A percentile compares a stretch with the other conserved stretches of the same genome.
These are phyloP conservation scores for Hirschfeldia incana DNA, from an alignment of 345 rosid genomes.

Conservation along the genomic window DNA sequence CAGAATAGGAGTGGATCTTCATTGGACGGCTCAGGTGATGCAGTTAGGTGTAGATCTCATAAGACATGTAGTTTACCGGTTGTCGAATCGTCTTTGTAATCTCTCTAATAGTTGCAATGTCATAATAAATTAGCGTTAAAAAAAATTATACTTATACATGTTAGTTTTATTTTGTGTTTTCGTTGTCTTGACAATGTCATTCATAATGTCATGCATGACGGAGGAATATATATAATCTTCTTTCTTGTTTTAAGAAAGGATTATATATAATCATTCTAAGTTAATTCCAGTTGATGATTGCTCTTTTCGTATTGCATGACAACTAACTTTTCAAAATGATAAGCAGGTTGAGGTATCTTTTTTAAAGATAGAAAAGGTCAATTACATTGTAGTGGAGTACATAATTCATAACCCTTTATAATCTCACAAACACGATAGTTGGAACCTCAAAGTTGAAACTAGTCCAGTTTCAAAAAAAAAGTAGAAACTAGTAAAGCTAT, in stretches of 20 bases:
- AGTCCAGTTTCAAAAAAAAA: too few relatives aligned
- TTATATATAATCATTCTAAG: neutral
- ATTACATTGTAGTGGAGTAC: neutral
- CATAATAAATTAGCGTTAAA: too few relatives aligned
- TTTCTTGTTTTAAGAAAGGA: neutral
- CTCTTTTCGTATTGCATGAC: constrained; percentile 28
- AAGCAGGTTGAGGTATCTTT: neutral
- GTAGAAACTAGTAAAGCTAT: too few relatives aligned
- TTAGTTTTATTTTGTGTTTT: neutral
- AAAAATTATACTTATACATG: neutral
- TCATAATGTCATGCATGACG: constrained; percentile 39
- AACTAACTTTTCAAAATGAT: neutral
- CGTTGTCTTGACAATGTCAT: neutral
- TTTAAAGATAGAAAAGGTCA: neutral
- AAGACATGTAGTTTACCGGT: too few relatives aligned
- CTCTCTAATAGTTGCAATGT: too few relatives aligned
- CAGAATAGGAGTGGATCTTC: too few relatives aligned
- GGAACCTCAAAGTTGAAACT: neutral
- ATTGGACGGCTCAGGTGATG: too few relatives aligned
- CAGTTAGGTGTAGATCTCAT: too few relatives aligned
- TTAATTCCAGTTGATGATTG: constrained; percentile 6
- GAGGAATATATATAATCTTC: neutral
- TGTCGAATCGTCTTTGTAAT: too few relatives aligned
- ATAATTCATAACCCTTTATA: neutral
- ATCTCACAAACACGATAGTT: neutral